Conservation (phyloP, 129 eudicot species). For the Calendula officinalis region DNA sequence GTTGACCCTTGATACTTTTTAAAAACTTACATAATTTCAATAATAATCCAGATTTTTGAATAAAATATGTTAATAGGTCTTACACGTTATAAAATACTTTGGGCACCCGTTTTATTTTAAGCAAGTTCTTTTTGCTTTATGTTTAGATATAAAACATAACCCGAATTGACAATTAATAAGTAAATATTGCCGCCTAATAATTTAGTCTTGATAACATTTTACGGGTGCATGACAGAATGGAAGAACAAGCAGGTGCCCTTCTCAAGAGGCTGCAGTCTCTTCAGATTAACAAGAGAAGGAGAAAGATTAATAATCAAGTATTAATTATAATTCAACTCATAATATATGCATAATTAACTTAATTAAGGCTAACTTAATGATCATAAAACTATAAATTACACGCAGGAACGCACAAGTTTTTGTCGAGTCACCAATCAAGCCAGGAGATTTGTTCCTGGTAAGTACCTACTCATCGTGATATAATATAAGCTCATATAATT, state of each 20-base stretch:
- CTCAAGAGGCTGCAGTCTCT: constrained; percentile 84
- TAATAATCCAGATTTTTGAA: not conserved
- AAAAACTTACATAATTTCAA: not conserved
- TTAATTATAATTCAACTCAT: not conserved
- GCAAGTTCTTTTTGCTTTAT: not conserved
- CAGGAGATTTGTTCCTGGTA: constrained; percentile 73
- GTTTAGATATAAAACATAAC: not conserved
- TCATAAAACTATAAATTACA: not conserved
- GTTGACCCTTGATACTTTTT: not conserved
- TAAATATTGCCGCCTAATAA: not conserved
- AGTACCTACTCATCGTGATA: not conserved
- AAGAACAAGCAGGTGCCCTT: constrained; percentile 73
- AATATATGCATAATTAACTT: not conserved
- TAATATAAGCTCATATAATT: not conserved
- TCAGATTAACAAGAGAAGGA: constrained; percentile 48
- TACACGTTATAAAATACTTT: not conserved
- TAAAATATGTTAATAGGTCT: not conserved
- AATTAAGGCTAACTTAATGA: not conserved
- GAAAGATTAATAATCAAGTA: constrained; percentile 60
- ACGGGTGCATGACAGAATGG: constrained; percentile 51
- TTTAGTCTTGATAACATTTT: constrained; percentile 8
- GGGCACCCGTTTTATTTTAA: not conserved
- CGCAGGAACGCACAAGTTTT: constrained; percentile 77
- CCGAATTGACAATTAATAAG: not conserved
- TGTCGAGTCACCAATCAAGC: constrained; percentile 82